phyloP scores from a whole-genome alignment of 306 rosid genomes.

The Comarum palustre region DNA sequence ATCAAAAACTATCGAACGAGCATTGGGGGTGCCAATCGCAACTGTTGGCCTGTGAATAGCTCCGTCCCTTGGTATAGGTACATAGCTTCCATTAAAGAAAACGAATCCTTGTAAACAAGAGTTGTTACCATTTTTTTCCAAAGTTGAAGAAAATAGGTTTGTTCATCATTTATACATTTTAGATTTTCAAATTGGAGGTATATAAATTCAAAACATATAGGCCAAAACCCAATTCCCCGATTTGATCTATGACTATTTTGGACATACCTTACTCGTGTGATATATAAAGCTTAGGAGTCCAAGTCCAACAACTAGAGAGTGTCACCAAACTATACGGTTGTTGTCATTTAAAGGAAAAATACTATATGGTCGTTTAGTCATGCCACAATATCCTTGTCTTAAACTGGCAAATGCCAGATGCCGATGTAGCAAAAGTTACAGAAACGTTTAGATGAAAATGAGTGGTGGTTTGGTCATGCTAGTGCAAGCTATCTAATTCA shows the following conservation, averaged over 20 bases:
- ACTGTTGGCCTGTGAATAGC: too few relatives aligned
- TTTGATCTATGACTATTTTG: not conserved
- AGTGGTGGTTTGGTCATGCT: not conserved
- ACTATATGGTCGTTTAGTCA: not conserved
- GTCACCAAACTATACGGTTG: conserved; percentile 1
- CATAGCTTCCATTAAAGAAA: too few relatives aligned
- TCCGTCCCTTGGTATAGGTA: too few relatives aligned
- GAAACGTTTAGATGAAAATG: not conserved
- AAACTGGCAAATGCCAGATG: not conserved
- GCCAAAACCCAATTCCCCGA: not conserved
- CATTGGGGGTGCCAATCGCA: too few relatives aligned
- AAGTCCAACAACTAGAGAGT: not conserved
- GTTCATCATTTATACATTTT: not conserved
- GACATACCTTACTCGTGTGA: not conserved
- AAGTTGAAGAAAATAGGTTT: not conserved
- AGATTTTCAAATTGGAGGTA: not conserved
- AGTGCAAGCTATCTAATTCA: too few relatives aligned
- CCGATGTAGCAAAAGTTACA: not conserved
- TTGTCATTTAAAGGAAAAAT: not conserved
- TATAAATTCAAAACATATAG: not conserved
- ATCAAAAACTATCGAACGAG: too few relatives aligned
- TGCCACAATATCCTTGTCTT: not conserved
- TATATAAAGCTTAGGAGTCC: not conserved
- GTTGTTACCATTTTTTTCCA: not conserved
- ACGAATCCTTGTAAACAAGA: too few relatives aligned